Base-by-base conservation (phyloP, 139 green algal genomes). In the Chlamydomonas incerta region DNA sequence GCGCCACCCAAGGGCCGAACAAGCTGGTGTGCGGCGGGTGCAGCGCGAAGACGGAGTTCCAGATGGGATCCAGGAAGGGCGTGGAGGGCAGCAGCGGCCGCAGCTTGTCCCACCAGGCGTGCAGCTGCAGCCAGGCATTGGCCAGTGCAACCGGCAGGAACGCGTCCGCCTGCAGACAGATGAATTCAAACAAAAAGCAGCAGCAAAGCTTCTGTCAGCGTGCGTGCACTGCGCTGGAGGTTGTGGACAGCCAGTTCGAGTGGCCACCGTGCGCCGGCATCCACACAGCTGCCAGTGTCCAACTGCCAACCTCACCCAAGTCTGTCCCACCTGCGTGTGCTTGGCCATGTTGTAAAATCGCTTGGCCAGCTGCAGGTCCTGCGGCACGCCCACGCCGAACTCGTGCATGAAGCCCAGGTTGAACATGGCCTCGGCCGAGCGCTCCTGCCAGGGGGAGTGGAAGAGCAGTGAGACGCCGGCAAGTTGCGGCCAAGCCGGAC, bases 401-500 rank as follows among this genome's bases (percentile, higher is more conserved):
- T 99, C 91, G 85, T 99, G 95, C 94, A 98, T 97, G 87, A 92
- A 97, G 26, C 96, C 97, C 29, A 99, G 89, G 90, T 99, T 98
- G 92, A 98, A 99, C 87, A 97, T 93, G 31, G 97, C 96, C 86
- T 98, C 94, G 11, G 93, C 66, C 46, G 72, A 91, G 60, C 92
- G 80, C 26, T 94, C 89, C 72, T 90, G 85, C 6, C 41, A 50
- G 41, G 41, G 41, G 41, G n/a, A n/a, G n/a, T n/a, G 41, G 41
- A 50, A 50, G 41, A 50, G 41, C 6, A 50, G 41, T n/a, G n/a
- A n/a, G n/a, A n/a, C n/a, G n/a, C n/a, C 41, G 41, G 41, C 41
- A 50, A 50, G 41, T 50, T 50, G n/a, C n/a, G n/a, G n/a, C n/a
- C n/a, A n/a, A n/a, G n/a, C n/a, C n/a, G n/a, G n/a, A n/a, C n/a